A percentile compares a stretch with the other conserved stretches of the same genome.
Conservation (phyloP, 2,329 filamentous ascomycete species). For the Xylariaceae sp. region DNA sequence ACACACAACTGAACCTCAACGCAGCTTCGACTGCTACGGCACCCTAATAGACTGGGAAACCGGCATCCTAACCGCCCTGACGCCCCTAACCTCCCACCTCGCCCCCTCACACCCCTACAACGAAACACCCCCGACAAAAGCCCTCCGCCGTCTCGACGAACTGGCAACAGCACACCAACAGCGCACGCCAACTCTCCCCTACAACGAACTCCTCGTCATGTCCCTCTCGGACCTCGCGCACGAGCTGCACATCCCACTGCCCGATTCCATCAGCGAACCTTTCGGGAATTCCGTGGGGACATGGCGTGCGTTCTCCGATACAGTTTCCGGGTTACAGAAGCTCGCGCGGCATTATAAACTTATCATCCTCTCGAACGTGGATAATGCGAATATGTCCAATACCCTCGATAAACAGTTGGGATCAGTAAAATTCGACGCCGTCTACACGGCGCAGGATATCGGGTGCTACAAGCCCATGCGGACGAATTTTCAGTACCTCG, state of each 20-base stretch:
- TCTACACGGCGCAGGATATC: constrained; percentile 67
- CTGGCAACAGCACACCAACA: constrained; percentile 46
- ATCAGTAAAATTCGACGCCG: constrained; percentile 51
- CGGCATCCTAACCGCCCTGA: constrained; percentile 54
- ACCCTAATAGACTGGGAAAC: constrained; percentile 74
- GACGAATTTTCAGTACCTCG: constrained; percentile 61
- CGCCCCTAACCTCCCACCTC: constrained; percentile 40
- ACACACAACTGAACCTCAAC: background rate
- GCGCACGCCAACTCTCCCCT: constrained; percentile 51
- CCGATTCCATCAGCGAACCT: constrained; percentile 37
- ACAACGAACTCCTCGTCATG: constrained; percentile 53
- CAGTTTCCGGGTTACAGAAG: constrained; percentile 45
- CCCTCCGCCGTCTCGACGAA: constrained; percentile 40
- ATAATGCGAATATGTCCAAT: constrained; percentile 32
- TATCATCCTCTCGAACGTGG: constrained; percentile 50
- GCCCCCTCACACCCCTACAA: constrained; percentile 33
- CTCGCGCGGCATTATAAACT: constrained; percentile 51
- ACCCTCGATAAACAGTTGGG: constrained; percentile 37
- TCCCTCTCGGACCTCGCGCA: constrained; percentile 44
- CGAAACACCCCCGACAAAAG: constrained; percentile 36
- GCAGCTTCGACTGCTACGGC: constrained; percentile 72
- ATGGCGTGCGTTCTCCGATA: constrained; percentile 56
- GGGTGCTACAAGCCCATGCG: constrained; percentile 65
- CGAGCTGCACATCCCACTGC: constrained; percentile 36
- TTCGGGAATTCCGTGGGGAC: constrained; percentile 49